phyloP scores from a whole-genome alignment of 345 rosid genomes.

The Pseudoturritis turrita region DNA sequence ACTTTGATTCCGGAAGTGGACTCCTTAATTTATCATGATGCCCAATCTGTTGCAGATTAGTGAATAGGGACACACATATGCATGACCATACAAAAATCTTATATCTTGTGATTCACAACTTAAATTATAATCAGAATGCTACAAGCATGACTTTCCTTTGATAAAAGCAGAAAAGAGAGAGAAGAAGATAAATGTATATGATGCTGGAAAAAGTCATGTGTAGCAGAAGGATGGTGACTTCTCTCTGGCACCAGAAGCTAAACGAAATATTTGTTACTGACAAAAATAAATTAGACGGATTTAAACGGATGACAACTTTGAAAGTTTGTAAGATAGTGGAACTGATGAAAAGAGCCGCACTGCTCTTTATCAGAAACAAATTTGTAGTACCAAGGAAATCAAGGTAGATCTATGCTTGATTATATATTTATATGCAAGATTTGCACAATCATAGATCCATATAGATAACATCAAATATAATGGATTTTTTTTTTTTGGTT shows the following conservation, averaged over 20 bases:
- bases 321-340: conserved; percentile 27
- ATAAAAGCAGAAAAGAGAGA: conserved; percentile 3
- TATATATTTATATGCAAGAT: neutral
- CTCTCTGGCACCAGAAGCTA: conserved; percentile 24
- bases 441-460: conserved; percentile 31
- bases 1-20: too few species aligned
- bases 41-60: neutral
- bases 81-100: neutral
- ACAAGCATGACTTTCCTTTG: neutral
- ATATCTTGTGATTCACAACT: neutral
- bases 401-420: conserved; percentile 16
- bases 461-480: neutral
- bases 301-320: neutral
- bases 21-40: neutral
- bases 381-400: conserved; percentile 9
- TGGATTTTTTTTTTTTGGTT: too few species aligned
- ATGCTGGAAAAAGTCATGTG: neutral
- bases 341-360: conserved; percentile 22
- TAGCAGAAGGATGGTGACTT: conserved; percentile 25
- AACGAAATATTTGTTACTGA: conserved; percentile 17
- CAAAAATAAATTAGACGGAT: neutral
- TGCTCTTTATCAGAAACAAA: conserved; percentile 24
- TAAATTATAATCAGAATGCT: neutral
- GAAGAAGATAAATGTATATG: conserved; percentile 3
- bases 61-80: neutral